A percentile compares a stretch with the other conserved stretches of the same genome.
These are phyloP conservation scores for Penicillium sp. DNA, from an alignment of 2,329 filamentous ascomycete genomes.

Conservation along the genomic window DNA sequence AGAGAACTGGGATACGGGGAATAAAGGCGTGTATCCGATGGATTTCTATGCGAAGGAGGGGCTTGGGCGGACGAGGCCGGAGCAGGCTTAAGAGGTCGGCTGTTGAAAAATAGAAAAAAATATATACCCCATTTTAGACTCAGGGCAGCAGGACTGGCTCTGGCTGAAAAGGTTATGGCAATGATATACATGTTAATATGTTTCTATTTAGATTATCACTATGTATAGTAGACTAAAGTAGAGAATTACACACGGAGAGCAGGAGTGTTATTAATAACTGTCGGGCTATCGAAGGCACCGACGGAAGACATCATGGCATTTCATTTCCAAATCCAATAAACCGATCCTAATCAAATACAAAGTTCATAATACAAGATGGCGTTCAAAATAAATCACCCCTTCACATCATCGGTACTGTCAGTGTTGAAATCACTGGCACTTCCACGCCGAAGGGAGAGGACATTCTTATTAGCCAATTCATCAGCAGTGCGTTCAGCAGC, in stretches of 20 bases:
- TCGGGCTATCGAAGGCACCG: constrained; percentile 14
- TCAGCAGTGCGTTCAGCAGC: constrained; percentile 61
- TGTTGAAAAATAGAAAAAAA: background rate
- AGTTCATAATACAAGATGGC: constrained; percentile 17
- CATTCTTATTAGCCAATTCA: constrained; percentile 39
- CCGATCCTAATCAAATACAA: constrained; percentile 23
- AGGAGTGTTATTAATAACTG: constrained; percentile 9
- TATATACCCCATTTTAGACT: constrained; percentile 16
- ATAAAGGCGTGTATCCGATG: constrained; percentile 82
- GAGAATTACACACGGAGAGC: background rate
- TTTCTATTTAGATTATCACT: background rate
- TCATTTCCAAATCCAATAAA: constrained; percentile 7
- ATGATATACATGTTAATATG: constrained; percentile 4
- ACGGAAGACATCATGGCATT: constrained; percentile 11
- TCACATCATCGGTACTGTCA: constrained; percentile 39
- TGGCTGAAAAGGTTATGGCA: background rate
- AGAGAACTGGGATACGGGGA: constrained; percentile 68
- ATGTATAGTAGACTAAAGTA: too few species aligned
- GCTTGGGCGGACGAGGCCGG: constrained; percentile 70
- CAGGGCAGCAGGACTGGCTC: constrained; percentile 18
- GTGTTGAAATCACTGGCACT: constrained; percentile 41
- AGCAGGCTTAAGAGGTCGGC: constrained; percentile 15
- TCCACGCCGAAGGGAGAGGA: constrained; percentile 38
- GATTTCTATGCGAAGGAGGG: constrained; percentile 96
- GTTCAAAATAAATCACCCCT: constrained; percentile 23